A percentile compares a stretch with the other conserved stretches of the same genome.
phyloP scores from a whole-genome alignment of 2,329 filamentous ascomycete species.

The Pseudocercospora musae region DNA sequence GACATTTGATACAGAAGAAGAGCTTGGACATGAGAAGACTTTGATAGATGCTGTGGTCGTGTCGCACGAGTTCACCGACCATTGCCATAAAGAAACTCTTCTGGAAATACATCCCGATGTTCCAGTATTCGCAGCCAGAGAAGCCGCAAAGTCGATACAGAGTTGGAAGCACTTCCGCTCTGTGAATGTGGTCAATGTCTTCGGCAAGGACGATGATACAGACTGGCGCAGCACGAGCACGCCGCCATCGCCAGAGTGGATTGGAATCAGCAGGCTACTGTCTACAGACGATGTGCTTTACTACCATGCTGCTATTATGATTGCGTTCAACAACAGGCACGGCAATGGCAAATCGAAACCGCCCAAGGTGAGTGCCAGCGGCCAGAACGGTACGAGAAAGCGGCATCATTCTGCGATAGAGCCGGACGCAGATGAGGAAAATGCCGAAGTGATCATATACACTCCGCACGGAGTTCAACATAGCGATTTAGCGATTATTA shows the following conservation, averaged over 20 bases:
- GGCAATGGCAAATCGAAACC: slow-evolving; percentile 10
- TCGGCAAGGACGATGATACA: slow-evolving; percentile 35
- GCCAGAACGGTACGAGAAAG: slow-evolving; percentile 26
- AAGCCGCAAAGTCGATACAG: slow-evolving; percentile 56
- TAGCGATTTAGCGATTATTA: slow-evolving; percentile 43
- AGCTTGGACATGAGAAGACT: slow-evolving; percentile 24
- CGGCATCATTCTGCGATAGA: slow-evolving; percentile 15
- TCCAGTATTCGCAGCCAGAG: slow-evolving; percentile 57
- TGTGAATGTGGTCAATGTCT: slow-evolving; percentile 51
- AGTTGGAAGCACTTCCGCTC: slow-evolving; percentile 59
- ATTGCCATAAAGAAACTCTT: slow-evolving; percentile 62
- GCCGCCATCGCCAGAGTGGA: slow-evolving; percentile 55
- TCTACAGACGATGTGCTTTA: slow-evolving; percentile 55
- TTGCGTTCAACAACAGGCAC: slow-evolving; percentile 49
- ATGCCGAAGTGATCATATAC: slow-evolving; percentile 59
- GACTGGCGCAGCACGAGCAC: slow-evolving; percentile 49
- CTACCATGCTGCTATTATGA: slow-evolving; percentile 60
- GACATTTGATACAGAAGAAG: slow-evolving; percentile 5
- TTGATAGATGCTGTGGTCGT: slow-evolving; percentile 59
- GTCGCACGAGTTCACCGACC: slow-evolving; percentile 66
- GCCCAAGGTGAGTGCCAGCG: slow-evolving; percentile 16
- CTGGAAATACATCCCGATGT: slow-evolving; percentile 52
- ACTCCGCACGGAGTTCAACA: slow-evolving; percentile 61
- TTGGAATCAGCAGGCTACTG: slow-evolving; percentile 58
- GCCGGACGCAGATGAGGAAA: slow-evolving; percentile 30